These are phyloP conservation scores for Ophiostoma australiae DNA, from an alignment of 2,329 filamentous ascomycete species.

Conservation along the genomic window DNA sequence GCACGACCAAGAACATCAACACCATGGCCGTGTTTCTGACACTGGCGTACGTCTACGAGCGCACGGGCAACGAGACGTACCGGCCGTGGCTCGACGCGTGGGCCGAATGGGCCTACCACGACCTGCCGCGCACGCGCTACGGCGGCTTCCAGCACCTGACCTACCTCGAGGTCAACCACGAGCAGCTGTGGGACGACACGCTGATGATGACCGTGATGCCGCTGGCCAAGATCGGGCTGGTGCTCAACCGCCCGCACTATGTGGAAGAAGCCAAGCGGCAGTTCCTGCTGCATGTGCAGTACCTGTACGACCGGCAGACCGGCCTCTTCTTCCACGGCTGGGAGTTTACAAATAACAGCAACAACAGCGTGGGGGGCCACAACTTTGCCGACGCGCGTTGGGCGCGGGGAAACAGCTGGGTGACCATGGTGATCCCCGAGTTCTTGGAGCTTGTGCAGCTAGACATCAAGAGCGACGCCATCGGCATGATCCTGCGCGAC, in stretches of 20 bases:
- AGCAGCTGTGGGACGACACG: slow-evolving; percentile 80
- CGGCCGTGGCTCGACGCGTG: slow-evolving; percentile 73
- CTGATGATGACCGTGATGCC: slow-evolving; percentile 85
- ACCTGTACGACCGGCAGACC: slow-evolving; percentile 66
- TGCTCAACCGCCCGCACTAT: slow-evolving; percentile 66
- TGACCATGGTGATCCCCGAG: slow-evolving; percentile 79
- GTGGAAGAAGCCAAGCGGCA: slow-evolving; percentile 72
- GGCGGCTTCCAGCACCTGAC: slow-evolving; percentile 73
- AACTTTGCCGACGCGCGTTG: slow-evolving; percentile 56
- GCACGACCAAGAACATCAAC: slow-evolving; percentile 80
- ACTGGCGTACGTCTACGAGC: slow-evolving; percentile 72
- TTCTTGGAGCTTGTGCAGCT: slow-evolving; percentile 69
- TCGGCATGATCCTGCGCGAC: slow-evolving; percentile 47
- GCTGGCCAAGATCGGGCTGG: slow-evolving; percentile 70
- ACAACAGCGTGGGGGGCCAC: slow-evolving; percentile 41
- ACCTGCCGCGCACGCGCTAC: slow-evolving; percentile 64
- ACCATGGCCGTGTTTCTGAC: slow-evolving; percentile 77
- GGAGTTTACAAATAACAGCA: slow-evolving; percentile 50
- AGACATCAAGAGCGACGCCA: slow-evolving; percentile 28
- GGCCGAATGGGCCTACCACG: slow-evolving; percentile 79
- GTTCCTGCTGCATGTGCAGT: slow-evolving; percentile 72
- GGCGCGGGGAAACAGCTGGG: slow-evolving; percentile 64
- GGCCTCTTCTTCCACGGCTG: slow-evolving; percentile 79
- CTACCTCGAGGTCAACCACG: slow-evolving; percentile 63
- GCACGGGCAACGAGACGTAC: slow-evolving; percentile 62